These are phyloP conservation scores for Acmispon strigosus DNA, from an alignment of 306 rosid genomes.

Conservation along the genomic window DNA sequence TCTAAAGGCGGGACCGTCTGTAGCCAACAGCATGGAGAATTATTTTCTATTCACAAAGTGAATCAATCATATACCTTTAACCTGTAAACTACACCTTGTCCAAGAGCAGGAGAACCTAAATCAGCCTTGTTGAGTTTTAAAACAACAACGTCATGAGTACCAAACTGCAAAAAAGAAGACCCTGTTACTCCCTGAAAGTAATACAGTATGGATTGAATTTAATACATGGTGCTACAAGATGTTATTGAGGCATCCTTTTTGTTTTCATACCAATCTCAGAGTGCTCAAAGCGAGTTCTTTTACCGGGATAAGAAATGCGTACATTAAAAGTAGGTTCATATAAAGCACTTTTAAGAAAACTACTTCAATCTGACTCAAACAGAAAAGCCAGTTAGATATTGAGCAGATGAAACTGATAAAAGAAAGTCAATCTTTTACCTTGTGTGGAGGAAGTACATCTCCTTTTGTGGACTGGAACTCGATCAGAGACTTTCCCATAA, in stretches of 20 bases:
- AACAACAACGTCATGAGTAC: slow-evolving; percentile 91
- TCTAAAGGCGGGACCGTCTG: slow-evolving; percentile 12
- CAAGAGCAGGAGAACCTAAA: slow-evolving; percentile 86
- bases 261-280: neutral
- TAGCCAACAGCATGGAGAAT: neutral
- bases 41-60: neutral
- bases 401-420: neutral
- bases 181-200: neutral
- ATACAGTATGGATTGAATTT: neutral
- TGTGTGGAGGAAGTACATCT: slow-evolving; percentile 97
- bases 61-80: slow-evolving; percentile 56
- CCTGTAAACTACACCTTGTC: slow-evolving; percentile 94
- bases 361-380: neutral
- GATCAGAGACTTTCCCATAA: slow-evolving; percentile 90
- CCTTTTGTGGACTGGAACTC: slow-evolving; percentile 85
- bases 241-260: neutral
- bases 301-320: slow-evolving; percentile 1
- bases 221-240: neutral
- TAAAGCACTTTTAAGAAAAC: neutral
- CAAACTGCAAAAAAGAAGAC: slow-evolving; percentile 49
- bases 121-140: slow-evolving; percentile 91
- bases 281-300: neutral
- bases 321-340: neutral
- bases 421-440: slow-evolving; percentile 42
- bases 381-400: neutral